These are phyloP conservation scores for Penstemon barbatus DNA, from an alignment of 257 asterid genomes.

Conservation along the genomic window DNA sequence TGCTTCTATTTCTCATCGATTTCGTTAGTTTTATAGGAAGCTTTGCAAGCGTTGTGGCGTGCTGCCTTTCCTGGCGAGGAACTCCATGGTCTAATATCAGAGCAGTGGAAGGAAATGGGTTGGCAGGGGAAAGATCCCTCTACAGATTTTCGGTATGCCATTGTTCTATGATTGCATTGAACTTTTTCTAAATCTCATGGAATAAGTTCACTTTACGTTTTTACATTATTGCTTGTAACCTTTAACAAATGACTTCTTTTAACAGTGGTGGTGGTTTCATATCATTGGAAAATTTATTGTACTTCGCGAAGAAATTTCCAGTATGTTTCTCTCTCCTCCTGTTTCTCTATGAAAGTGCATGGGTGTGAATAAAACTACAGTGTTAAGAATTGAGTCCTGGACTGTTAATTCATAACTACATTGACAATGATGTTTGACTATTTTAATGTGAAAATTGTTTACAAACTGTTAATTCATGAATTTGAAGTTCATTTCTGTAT, in stretches of 20 bases:
- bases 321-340: slow-evolving; percentile 46
- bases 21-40: slow-evolving; percentile 54
- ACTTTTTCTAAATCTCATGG: slow-evolving; percentile 21
- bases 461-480: background rate
- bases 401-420: no score
- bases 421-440: background rate
- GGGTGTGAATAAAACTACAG: background rate
- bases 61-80: slow-evolving; percentile 89
- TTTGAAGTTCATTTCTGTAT: background rate
- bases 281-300: slow-evolving; percentile 90
- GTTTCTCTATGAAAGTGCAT: slow-evolving; percentile 9
- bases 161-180: slow-evolving; percentile 5
- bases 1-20: slow-evolving; percentile 23
- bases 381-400: no score
- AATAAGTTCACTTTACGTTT: slow-evolving; percentile 11
- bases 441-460: background rate
- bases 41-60: slow-evolving; percentile 79
- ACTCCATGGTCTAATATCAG: slow-evolving; percentile 82
- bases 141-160: slow-evolving; percentile 85
- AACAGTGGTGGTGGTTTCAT: slow-evolving; percentile 97
- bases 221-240: slow-evolving; percentile 10
- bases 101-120: slow-evolving; percentile 99
- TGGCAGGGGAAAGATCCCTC: slow-evolving; percentile 99
- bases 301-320: slow-evolving; percentile 83
- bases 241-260: slow-evolving; percentile 24